Evolutionary conservation across 495 filamentous ascomycete genomes (phyloP).

Genomic region (Chaetomium fimeti): DNA sequence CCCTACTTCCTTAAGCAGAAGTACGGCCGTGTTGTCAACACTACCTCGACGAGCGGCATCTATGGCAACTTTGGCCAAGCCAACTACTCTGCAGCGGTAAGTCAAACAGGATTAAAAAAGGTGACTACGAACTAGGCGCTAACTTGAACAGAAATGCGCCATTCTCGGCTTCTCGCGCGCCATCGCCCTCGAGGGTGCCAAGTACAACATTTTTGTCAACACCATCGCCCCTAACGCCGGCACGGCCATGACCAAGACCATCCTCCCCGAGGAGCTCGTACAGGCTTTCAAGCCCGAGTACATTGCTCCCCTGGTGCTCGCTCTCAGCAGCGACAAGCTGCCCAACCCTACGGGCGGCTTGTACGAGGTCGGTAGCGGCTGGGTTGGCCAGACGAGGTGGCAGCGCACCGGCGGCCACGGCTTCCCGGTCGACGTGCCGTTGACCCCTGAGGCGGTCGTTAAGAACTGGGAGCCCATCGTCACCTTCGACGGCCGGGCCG

Average conservation of each 20-base stretch:
- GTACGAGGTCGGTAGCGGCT: conserved; percentile 96
- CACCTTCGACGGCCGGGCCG: conserved; percentile 86
- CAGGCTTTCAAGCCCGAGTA: conserved; percentile 99
- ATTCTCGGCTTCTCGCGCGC: conserved; percentile 94
- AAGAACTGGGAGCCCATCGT: conserved; percentile 75
- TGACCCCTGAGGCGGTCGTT: conserved; percentile 83
- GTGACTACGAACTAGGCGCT: conserved; percentile 14
- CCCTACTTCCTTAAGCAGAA: conserved; percentile 98
- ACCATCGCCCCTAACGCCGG: conserved; percentile 98
- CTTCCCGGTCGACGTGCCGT: conserved; percentile 84
- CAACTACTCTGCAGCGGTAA: conserved; percentile 90
- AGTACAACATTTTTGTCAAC: conserved; percentile 99
- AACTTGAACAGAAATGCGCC: conserved; percentile 66
- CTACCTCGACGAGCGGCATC: conserved; percentile 92
- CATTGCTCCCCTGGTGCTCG: conserved; percentile 87
- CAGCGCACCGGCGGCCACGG: conserved; percentile 87
- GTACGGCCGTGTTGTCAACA: conserved; percentile 96
- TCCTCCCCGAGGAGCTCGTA: conserved; percentile 96
- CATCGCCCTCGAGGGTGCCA: conserved; percentile 86
- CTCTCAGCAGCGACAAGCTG: conserved; percentile 83
- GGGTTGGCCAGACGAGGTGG: conserved; percentile 90
- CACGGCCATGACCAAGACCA: conserved; percentile 90
- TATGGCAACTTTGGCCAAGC: conserved; percentile 99
- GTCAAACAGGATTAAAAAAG: conserved; percentile 24
- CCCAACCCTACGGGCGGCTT: conserved; percentile 84